Base-by-base conservation (phyloP, 257 asterid species). In the Plantago major region DNA sequence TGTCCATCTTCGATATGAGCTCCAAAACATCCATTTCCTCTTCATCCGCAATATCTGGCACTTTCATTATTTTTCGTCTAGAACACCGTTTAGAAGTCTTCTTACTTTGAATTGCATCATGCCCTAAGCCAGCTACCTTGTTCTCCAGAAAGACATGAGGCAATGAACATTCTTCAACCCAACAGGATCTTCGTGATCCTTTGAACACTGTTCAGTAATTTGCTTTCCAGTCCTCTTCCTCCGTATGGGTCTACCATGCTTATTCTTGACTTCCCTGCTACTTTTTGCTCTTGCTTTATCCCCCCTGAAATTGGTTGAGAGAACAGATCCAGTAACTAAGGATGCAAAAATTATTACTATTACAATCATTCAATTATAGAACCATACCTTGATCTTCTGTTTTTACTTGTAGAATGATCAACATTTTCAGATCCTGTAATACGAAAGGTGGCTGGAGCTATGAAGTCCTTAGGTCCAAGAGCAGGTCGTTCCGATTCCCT, bases 401-500 rank as follows among this genome's bases (percentile, higher is more conserved):
- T 86, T 64, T 67, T 73, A 19, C 75, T 76, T 18, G 4, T 72
- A 60, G 80, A 49, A 62, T 58, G 58, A 54, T 56, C 69, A 52
- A 59, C 72, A 72, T 67, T 62, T 48, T 73, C 77, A 56, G 79
- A 59, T 68, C 69, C 88, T 60, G 85, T 58, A 60, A 72, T 52
- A 56, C 64, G 51, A 33, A 44, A 28, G 30, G 72, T 64, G 61
- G 77, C 77, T 19, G 82, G 87, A 60, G 71, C 18, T 46, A 62
- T 75, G 66, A 91, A 84, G 73, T 84, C 98, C 64, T 66, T 64
- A 46, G 94, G 98, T 59, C 82, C 87, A 63, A 91, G 85, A 76
- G 90, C 68, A 78, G 98, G 92, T 56, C 90, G 79, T 71, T 86
- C 88, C 2, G 86, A 78, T 81, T 88, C 95, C 79, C 98, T 72